Percentiles rank a stretch among this genome's conserved stretches.
Evolutionary conservation across 306 rosid genomes (phyloP).

Genomic region (Alnus rubra): DNA sequence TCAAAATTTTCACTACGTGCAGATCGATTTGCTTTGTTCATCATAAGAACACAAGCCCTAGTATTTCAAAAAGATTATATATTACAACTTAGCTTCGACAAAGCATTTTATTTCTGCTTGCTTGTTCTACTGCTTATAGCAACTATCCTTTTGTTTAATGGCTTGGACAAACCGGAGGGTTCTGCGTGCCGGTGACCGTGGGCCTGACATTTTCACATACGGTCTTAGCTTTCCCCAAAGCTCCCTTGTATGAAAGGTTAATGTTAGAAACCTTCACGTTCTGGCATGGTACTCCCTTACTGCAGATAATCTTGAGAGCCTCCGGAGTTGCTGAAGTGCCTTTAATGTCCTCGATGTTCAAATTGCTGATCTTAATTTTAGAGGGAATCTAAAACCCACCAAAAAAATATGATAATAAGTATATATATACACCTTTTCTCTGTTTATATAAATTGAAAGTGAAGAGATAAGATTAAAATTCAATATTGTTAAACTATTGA

Average conservation of each 20-base stretch:
- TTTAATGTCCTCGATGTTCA: constrained; percentile 40
- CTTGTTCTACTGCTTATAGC: too few species aligned
- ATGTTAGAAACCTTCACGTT: constrained; percentile 29
- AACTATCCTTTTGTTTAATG: too few species aligned
- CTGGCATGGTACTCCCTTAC: constrained; percentile 39
- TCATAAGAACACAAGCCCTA: too few species aligned
- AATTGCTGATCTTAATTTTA: constrained; percentile 41
- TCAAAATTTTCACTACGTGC: too few species aligned
- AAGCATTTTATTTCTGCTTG: too few species aligned
- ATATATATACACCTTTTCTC: too few species aligned
- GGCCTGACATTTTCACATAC: constrained; percentile 43
- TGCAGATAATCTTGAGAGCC: constrained; percentile 42
- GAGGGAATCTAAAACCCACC: constrained; percentile 30
- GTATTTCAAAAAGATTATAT: too few species aligned
- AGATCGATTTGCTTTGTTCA: too few species aligned
- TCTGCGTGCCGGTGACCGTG: constrained; percentile 21
- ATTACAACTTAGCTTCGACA: too few species aligned
- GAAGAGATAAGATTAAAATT: neutral
- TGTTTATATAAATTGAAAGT: neutral
- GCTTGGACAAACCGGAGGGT: constrained; percentile 24
- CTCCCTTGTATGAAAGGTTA: constrained; percentile 23
- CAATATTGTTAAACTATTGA: too few species aligned
- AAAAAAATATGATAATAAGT: neutral
- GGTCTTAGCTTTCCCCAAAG: constrained; percentile 15
- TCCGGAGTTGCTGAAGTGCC: constrained; percentile 30